phyloP scores from a whole-genome alignment of 768 basidiomycete species.

The Tylopilus sp. region DNA sequence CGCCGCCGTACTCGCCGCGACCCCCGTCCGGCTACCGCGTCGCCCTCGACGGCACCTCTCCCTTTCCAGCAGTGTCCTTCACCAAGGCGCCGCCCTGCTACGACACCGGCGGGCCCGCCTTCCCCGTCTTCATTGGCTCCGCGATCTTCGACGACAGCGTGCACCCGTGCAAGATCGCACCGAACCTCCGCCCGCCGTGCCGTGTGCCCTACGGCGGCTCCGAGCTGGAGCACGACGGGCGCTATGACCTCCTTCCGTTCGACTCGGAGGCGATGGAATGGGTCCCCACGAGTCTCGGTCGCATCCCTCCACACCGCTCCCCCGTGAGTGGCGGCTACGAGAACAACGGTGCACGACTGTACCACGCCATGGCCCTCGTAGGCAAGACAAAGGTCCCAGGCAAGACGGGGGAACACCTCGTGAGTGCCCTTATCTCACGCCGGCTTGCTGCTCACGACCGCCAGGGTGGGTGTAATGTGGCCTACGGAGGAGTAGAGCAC shows the following conservation, averaged over 20 bases:
- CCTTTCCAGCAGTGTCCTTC: slow-evolving; percentile 38
- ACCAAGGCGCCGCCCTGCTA: slow-evolving; percentile 49
- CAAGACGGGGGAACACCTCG: slow-evolving; percentile 69
- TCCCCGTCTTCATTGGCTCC: slow-evolving; percentile 69
- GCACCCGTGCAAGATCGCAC: slow-evolving; percentile 81
- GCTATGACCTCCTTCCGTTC: slow-evolving; percentile 76
- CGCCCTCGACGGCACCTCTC: slow-evolving; percentile 40
- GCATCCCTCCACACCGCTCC: slow-evolving; percentile 51
- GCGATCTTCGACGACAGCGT: slow-evolving; percentile 64
- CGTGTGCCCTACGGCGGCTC: slow-evolving; percentile 62
- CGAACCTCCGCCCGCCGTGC: slow-evolving; percentile 48
- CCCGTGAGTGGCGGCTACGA: slow-evolving; percentile 78
- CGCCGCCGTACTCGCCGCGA: slow-evolving; percentile 17
- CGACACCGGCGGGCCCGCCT: slow-evolving; percentile 50
- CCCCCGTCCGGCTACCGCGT: slow-evolving; percentile 70
- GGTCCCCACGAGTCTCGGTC: slow-evolving; percentile 59
- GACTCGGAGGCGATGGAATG: slow-evolving; percentile 68
- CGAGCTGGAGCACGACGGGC: slow-evolving; percentile 58
- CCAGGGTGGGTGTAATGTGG: slow-evolving; percentile 42
- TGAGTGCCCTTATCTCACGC: slow-evolving; percentile 28
- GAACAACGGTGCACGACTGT: slow-evolving; percentile 60
- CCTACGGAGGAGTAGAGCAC: slow-evolving; percentile 39
- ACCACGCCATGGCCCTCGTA: slow-evolving; percentile 59
- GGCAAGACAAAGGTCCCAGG: slow-evolving; percentile 62
- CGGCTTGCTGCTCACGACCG: neutral